A percentile compares a stretch with the other conserved stretches of the same genome.
Evolutionary conservation across 2,329 filamentous ascomycete species (phyloP).

Genomic region (Sarocladium oryzae): DNA sequence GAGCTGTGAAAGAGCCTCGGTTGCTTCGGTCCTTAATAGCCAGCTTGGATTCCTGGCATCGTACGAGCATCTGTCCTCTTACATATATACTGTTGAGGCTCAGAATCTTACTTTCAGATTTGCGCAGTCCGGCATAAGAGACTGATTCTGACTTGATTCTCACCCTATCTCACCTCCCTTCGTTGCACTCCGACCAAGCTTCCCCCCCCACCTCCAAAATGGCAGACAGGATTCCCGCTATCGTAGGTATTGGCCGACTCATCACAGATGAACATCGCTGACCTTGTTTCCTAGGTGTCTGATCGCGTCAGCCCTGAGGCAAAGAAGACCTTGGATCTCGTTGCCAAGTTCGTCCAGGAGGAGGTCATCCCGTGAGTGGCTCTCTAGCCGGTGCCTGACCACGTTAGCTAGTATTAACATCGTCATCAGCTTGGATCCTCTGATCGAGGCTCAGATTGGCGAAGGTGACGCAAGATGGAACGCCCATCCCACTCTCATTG

Average conservation of each 20-base stretch:
- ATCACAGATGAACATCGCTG: background rate
- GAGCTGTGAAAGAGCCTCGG: conserved; percentile 1
- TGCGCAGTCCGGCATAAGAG: background rate
- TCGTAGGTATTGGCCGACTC: conserved; percentile 26
- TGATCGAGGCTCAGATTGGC: conserved; percentile 75
- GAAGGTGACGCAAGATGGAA: conserved; percentile 72
- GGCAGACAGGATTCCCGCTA: conserved; percentile 39
- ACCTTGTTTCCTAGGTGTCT: conserved; percentile 29
- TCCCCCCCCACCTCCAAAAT: conserved; percentile 19
- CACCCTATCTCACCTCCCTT: conserved; percentile 2
- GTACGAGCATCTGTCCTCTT: background rate
- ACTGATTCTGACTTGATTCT: background rate
- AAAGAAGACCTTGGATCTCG: conserved; percentile 75
- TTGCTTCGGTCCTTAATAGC: background rate
- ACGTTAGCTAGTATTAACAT: background rate
- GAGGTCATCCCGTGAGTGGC: conserved; percentile 71
- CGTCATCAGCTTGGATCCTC: conserved; percentile 59
- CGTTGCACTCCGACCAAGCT: background rate
- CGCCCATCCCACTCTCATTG: conserved; percentile 71
- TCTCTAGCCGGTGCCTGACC: background rate
- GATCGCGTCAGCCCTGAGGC: conserved; percentile 74
- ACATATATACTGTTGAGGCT: background rate
- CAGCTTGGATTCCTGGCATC: background rate
- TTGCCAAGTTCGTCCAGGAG: conserved; percentile 95
- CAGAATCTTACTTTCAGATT: background rate